These are phyloP conservation scores for Ophiosphaerella herpotricha DNA, from an alignment of 2,329 filamentous ascomycete genomes.

Conservation along the genomic window DNA sequence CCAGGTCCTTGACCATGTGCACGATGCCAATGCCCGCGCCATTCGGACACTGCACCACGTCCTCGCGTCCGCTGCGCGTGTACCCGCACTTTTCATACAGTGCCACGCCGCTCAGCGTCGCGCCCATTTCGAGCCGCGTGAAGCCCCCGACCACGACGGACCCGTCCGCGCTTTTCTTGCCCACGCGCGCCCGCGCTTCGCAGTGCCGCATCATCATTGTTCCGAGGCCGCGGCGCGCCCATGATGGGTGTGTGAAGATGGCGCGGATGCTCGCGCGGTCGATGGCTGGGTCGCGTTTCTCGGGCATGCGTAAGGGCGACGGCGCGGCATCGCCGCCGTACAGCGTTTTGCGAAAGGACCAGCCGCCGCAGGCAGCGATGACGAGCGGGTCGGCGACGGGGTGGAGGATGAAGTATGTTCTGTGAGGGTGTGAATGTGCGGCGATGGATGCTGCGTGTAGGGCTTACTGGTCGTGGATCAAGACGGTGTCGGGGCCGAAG, in stretches of 20 bases:
- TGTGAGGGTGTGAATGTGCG: conserved; percentile 4
- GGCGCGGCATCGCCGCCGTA: conserved; percentile 42
- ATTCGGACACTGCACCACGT: conserved; percentile 40
- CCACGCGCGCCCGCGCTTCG: conserved; percentile 32
- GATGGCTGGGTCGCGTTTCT: conserved; percentile 28
- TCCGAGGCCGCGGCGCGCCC: conserved; percentile 35
- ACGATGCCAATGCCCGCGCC: conserved; percentile 38
- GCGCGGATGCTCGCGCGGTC: conserved; percentile 43
- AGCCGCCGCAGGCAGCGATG: conserved; percentile 43
- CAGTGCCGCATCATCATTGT: conserved; percentile 48
- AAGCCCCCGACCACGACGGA: conserved; percentile 25
- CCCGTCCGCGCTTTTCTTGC: conserved; percentile 1
- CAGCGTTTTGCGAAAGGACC: conserved; percentile 42
- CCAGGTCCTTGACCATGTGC: conserved; percentile 42
- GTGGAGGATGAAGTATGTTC: conserved; percentile 43
- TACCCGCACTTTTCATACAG: conserved; percentile 45
- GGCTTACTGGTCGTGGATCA: conserved; percentile 35
- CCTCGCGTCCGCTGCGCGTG: conserved; percentile 38
- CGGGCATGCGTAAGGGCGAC: conserved; percentile 35
- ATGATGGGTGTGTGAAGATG: conserved; percentile 42
- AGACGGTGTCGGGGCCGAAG: conserved; percentile 42
- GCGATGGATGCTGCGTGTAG: neutral
- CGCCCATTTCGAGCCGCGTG: conserved; percentile 40
- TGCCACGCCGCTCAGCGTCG: conserved; percentile 39
- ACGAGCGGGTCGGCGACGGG: conserved; percentile 19